phyloP scores from a whole-genome alignment of 1,139 yeast species.

The Taiozyma sp. region DNA sequence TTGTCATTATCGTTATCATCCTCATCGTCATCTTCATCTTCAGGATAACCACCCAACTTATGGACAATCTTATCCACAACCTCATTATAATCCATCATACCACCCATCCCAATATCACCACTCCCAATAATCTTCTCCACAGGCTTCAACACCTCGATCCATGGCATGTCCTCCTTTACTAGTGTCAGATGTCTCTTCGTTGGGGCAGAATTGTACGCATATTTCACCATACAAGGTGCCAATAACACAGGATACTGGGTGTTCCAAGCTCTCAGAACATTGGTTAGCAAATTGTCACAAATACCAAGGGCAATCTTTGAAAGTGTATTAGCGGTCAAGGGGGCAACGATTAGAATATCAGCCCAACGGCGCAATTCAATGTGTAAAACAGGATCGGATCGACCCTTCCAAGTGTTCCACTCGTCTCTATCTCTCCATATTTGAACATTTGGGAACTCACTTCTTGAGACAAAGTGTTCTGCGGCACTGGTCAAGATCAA shows the following conservation, averaged over 20 bases:
- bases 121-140: conserved; percentile 70
- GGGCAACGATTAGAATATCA: conserved; percentile 83
- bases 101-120: conserved; percentile 95
- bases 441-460: conserved; percentile 55
- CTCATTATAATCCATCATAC: conserved; percentile 89
- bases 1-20: conserved; percentile 48
- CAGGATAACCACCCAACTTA: conserved; percentile 87
- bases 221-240: conserved; percentile 94
- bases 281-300: conserved; percentile 84
- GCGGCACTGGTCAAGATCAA: conserved; percentile 79
- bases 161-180: conserved; percentile 82
- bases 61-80: conserved; percentile 80
- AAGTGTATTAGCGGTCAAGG: conserved; percentile 84
- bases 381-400: conserved; percentile 90
- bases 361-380: conserved; percentile 96
- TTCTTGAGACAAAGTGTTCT: conserved; percentile 65
- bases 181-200: conserved; percentile 77
- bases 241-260: conserved; percentile 79
- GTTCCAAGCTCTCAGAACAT: conserved; percentile 91
- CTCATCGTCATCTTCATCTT: conserved; percentile 75
- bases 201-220: conserved; percentile 82
- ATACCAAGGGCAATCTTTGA: conserved; percentile 88
- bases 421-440: conserved; percentile 91
- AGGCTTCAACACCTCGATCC: conserved; percentile 86
- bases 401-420: conserved; percentile 81